Evolutionary conservation across 768 basidiomycete species (phyloP).

Genomic region (Mycena haematopus): DNA sequence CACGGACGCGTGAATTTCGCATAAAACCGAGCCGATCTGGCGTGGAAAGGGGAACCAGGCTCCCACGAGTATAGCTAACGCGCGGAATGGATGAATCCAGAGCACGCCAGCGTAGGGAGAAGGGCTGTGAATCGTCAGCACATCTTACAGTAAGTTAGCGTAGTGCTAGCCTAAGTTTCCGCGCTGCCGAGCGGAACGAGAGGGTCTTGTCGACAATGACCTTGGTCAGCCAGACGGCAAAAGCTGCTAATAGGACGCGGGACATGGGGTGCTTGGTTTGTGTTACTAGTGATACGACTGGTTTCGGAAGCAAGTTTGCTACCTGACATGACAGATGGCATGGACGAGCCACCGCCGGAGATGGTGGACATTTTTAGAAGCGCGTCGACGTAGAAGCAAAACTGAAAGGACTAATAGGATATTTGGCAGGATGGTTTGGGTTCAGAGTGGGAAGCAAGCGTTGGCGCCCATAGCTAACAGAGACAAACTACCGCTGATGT

Average conservation of each 20-base stretch:
- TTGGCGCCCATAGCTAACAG: too few species aligned
- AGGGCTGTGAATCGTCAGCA: background rate
- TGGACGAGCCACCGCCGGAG: too few species aligned
- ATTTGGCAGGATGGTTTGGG: too few species aligned
- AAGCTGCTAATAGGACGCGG: background rate
- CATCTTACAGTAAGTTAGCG: too few species aligned
- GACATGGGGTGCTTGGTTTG: background rate
- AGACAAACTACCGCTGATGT: too few species aligned
- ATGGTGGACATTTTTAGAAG: too few species aligned
- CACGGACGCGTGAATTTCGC: constrained; percentile 43
- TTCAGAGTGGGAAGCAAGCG: too few species aligned
- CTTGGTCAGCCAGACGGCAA: constrained; percentile 8
- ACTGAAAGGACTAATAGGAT: too few species aligned
- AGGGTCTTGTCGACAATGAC: constrained; percentile 4
- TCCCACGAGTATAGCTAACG: constrained; percentile 36
- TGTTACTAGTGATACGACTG: too few species aligned
- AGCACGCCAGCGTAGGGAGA: constrained; percentile 28
- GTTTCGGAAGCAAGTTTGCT: too few species aligned
- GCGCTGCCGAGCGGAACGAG: background rate
- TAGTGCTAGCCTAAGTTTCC: background rate
- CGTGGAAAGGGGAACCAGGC: constrained; percentile 42
- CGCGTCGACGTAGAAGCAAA: too few species aligned
- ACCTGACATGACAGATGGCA: too few species aligned
- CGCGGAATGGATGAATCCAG: constrained; percentile 43
- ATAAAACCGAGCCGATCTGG: constrained; percentile 41